These are phyloP conservation scores for Luzula sylvatica DNA, from an alignment of 176 grass and related monocot species.

Conservation along the genomic window DNA sequence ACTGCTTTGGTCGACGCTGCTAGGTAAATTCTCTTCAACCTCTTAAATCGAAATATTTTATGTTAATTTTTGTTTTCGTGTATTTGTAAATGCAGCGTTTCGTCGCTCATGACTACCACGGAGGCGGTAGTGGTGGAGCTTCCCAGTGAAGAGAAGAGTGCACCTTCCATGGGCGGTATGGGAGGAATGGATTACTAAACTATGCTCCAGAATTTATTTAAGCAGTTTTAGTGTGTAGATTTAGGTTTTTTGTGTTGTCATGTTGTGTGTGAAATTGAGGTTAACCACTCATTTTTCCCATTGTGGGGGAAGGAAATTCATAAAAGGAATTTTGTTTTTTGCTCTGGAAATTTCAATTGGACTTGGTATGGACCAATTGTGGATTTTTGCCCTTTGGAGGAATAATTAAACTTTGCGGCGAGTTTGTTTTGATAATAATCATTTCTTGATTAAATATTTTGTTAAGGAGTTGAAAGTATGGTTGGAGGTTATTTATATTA, in stretches of 20 bases:
- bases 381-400: not conserved
- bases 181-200: conserved; percentile 88
- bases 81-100: conserved; percentile 40
- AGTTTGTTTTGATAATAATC: not conserved
- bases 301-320: conserved; percentile 26
- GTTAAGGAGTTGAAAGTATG: not conserved
- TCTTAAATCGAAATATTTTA: not conserved
- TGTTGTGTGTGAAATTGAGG: conserved; percentile 19
- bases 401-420: conserved; percentile 6
- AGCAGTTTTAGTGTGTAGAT: conserved; percentile 10
- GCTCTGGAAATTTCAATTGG: no score
- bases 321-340: conserved; percentile 32
- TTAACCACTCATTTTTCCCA: conserved; percentile 31
- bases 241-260: conserved; percentile 35
- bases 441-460: not conserved
- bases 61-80: not conserved
- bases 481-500: no score
- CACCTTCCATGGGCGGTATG: conserved; percentile 41
- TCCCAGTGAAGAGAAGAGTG: conserved; percentile 75
- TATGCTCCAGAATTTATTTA: conserved; percentile 4
- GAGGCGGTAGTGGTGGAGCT: conserved; percentile 81
- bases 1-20: conserved; percentile 97
- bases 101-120: conserved; percentile 90
- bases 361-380: conserved; percentile 6
- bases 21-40: no score